Evolutionary conservation across 345 rosid species (phyloP).

Genomic region (Aquilaria yunnanensis): DNA sequence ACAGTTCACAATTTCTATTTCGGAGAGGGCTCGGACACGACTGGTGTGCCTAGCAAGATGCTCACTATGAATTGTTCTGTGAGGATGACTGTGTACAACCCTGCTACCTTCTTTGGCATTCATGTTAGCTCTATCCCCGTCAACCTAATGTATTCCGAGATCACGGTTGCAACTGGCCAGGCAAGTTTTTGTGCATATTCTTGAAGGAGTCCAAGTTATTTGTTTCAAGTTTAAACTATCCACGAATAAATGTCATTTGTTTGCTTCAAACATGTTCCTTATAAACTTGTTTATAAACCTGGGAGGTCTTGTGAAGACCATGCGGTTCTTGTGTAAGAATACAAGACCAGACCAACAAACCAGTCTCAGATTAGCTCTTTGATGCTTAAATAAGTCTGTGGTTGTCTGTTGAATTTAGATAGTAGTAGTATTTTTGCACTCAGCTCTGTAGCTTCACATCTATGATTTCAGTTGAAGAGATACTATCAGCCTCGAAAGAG

Average conservation of each 20-base stretch:
- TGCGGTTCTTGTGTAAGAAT: not conserved
- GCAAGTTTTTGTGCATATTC: conserved; percentile 21
- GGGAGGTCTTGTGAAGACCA: no score
- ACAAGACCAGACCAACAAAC: no score
- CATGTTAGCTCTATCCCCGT: conserved; percentile 61
- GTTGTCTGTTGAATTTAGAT: no score
- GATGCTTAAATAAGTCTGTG: no score
- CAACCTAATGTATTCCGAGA: conserved; percentile 55
- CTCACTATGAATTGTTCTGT: conserved; percentile 60
- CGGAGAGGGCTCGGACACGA: conserved; percentile 72
- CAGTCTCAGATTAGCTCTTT: no score
- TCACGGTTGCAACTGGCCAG: conserved; percentile 65
- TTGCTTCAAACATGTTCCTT: no score
- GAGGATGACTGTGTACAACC: conserved; percentile 53
- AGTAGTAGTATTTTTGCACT: no score
- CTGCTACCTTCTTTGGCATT: conserved; percentile 77
- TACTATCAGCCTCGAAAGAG: conserved; percentile 85
- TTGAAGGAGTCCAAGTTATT: not conserved
- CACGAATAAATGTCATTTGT: no score
- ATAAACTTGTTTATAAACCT: no score
- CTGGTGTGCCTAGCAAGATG: conserved; percentile 78
- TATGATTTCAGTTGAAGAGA: conserved; percentile 47
- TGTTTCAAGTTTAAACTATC: no score
- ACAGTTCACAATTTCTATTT: conserved; percentile 48
- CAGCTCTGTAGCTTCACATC: not conserved